Conservation (phyloP, 1,284 basidiomycete species). For the Cutaneotrichosporon sp. region DNA sequence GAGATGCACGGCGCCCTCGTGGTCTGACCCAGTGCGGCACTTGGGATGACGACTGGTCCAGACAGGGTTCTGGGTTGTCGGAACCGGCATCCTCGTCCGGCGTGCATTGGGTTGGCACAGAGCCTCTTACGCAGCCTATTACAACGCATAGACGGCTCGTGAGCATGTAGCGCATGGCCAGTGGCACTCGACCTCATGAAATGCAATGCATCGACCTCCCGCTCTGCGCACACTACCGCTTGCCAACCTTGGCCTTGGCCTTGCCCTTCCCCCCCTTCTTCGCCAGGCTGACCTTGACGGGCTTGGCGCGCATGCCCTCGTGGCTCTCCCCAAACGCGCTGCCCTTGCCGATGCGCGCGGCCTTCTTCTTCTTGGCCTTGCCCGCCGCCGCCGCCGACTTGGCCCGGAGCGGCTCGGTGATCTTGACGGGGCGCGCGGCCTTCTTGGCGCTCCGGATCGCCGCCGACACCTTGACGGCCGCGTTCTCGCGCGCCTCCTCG, state of each 20-base stretch:
- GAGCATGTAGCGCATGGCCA: too few relatives aligned
- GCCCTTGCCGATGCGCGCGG: constrained; percentile 19
- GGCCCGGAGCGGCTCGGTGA: constrained; percentile 44
- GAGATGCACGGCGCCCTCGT: too few relatives aligned
- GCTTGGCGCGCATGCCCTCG: constrained; percentile 50
- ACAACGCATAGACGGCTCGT: too few relatives aligned
- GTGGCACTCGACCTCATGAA: too few relatives aligned
- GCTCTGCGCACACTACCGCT: neutral
- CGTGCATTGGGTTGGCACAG: too few relatives aligned
- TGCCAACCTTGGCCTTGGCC: constrained; percentile 22
- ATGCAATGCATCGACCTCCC: neutral
- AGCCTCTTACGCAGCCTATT: too few relatives aligned
- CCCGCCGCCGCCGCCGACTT: constrained; percentile 20
- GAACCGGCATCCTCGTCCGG: too few relatives aligned
- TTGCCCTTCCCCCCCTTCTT: constrained; percentile 45
- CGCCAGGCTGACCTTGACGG: constrained; percentile 41
- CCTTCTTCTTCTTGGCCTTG: constrained; percentile 15
- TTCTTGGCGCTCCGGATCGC: constrained; percentile 86
- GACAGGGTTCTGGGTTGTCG: too few relatives aligned
- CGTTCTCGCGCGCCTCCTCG: constrained; percentile 64
- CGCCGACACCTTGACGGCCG: constrained; percentile 62
- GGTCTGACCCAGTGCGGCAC: too few relatives aligned
- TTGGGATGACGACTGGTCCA: too few relatives aligned
- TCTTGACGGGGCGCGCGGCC: constrained; percentile 63
- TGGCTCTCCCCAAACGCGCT: constrained; percentile 40